Conservation (phyloP, 2,329 filamentous ascomycete species). For the Cytospora piceae region DNA sequence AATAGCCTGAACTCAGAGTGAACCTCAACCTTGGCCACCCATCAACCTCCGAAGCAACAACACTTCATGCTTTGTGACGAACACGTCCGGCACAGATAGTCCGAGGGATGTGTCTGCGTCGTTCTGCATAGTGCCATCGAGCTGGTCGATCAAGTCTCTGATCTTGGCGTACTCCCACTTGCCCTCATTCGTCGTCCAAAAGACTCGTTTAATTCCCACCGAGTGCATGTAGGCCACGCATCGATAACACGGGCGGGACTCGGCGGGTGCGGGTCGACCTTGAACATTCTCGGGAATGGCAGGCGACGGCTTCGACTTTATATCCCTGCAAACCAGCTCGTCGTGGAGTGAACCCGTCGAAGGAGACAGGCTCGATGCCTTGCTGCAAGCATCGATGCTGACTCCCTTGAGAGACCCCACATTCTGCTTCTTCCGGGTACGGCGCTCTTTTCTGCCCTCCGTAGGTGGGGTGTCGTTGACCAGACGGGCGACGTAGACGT, state of each 20-base stretch:
- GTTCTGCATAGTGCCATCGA: constrained; percentile 40
- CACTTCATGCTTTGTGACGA: constrained; percentile 58
- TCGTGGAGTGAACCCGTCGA: constrained; percentile 50
- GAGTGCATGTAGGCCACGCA: constrained; percentile 56
- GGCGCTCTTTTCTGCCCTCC: not conserved
- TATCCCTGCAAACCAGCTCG: constrained; percentile 42
- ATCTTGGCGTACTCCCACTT: constrained; percentile 56
- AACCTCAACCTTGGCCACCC: constrained; percentile 11
- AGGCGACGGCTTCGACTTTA: constrained; percentile 8
- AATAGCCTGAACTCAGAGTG: not conserved
- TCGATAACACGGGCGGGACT: constrained; percentile 55
- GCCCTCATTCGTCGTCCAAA: constrained; percentile 54
- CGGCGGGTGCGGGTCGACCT: constrained; percentile 30
- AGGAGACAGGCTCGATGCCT: constrained; percentile 6
- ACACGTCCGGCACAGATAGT: constrained; percentile 38
- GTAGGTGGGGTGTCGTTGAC: constrained; percentile 26
- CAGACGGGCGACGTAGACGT: constrained; percentile 54
- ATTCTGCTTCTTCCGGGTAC: not conserved
- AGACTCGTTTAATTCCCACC: constrained; percentile 55
- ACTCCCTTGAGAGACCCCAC: not conserved
- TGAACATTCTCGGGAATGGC: not conserved
- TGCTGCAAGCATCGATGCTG: constrained; percentile 13
- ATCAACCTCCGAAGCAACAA: constrained; percentile 45
- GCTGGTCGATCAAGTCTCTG: constrained; percentile 49
- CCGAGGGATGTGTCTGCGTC: constrained; percentile 24